Evolutionary conservation across 1,139 yeast genomes (phyloP), one percentile per base, ranked within the genome.

Genomic region (Geotrichum citri-aurantii): DNA sequence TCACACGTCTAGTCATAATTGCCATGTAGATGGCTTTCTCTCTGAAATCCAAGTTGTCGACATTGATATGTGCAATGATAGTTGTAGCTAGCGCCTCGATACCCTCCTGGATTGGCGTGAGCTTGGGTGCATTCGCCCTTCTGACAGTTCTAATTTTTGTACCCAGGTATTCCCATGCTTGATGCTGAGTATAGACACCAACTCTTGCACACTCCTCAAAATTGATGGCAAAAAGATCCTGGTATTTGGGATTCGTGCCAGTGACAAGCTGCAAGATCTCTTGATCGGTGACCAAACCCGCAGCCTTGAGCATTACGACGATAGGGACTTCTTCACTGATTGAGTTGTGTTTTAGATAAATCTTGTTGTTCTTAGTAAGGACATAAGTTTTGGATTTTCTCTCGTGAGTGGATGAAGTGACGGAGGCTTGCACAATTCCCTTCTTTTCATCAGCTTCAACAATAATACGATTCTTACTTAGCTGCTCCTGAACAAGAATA

Each of bases 401-500:
- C 73, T 93, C 99, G 73, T 93, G 99, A 1, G 99, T 93, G 1
- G 97, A 90, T 12, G 97, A 90, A 0, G 99, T 93, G 23, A 93
- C 99, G 0, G 97, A 89, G 0, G 99, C 98, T 73, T 93, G 99
- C 19, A 92, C 97, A 31, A 93, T 86, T 6, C 85, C 88, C 74
- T 95, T 95, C 73, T 91, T 90, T 64, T 89, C 96, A 71, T 93
- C 99, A 0, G 97, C 93, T 73, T 93, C 99, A 12, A 93, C 99
- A 70, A 93, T 91, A 69, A 93, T 95, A 81, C 99, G 89, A 75
- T 93, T 93, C 75, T 93, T 93, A 57, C 96, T 87, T 71, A 93
- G 79, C 77, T 93, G 99, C 74, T 93, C 99, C 74, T 93, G 99
- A 52, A 93, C 95, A 66, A 93, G 81, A 63, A 93, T 95, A 53